Evolutionary conservation across 148 eudicot genomes (phyloP), one percentile per base, ranked within the genome.

Genomic region (Selenicereus undatus): DNA sequence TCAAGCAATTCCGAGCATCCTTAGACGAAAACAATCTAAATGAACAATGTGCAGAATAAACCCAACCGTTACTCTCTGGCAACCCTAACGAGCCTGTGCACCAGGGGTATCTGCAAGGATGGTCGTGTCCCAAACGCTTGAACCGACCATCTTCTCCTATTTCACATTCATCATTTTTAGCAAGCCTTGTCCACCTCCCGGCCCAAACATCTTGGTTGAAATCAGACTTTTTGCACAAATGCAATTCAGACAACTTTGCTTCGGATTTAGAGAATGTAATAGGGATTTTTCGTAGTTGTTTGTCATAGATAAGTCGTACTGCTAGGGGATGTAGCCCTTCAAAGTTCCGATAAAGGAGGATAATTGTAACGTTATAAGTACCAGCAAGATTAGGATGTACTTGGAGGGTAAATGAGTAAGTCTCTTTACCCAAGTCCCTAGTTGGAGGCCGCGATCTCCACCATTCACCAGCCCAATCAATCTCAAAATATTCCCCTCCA

Each of bases 51-150:
- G 98, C 82, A 10, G 99, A 97, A 79, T 97, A 97, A 0, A 91
- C 90, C 99, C 98, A 97, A 4, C 99, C 99, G 74, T 97, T 97
- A 77, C 99, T 97, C 87, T 97, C 99, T n/a, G 94, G 73, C 56
- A 71, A 75, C 5, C 97, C 99, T 76, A 97, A 79, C 24, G 91
- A 77, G 10, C 99, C 99, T 36, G 85, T 56, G 79, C 99, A 97
- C 99, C 99, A 97, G 1, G 95, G 98, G 1, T 35, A 50, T 42
- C 89, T 85, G 82, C 99, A 92, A 18, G 91, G 98, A 71, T 86
- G 89, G 64, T 29, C 81, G 3, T 81, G 80, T 27, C 85, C 85
- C 24, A 84, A 88, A 83, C 99, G 94, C 77, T 91, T 86, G 69
- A 81, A 97, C 14, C 99, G 81, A 22, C 99, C 99, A 71, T 94